These are phyloP conservation scores for Penicillium herquei DNA, from an alignment of 495 filamentous ascomycete genomes.

Conservation along the genomic window DNA sequence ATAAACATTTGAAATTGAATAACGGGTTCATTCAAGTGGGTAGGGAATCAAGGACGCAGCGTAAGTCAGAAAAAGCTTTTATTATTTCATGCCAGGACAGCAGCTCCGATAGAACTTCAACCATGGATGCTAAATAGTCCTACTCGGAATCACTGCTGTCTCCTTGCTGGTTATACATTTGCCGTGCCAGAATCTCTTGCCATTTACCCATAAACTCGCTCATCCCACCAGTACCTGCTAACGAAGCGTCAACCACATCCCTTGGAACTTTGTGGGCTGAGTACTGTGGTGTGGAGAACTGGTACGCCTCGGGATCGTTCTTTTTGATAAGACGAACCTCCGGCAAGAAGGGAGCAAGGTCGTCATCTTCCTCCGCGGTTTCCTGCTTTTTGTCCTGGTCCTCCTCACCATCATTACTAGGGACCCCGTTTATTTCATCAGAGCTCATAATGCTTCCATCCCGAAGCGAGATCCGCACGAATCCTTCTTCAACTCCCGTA, in stretches of 20 bases:
- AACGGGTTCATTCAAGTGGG: too few relatives aligned
- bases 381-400: conserved; percentile 39
- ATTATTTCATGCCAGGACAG: too few relatives aligned
- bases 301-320: conserved; percentile 83
- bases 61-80: not conserved
- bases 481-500: conserved; percentile 19
- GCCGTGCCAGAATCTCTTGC: conserved; percentile 70
- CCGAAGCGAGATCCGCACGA: conserved; percentile 42
- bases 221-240: conserved; percentile 64
- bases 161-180: conserved; percentile 49
- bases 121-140: too few relatives aligned
- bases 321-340: conserved; percentile 80
- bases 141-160: conserved; percentile 36
- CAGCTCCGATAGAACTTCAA: too few relatives aligned
- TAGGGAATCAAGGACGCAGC: not conserved
- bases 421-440: conserved; percentile 18
- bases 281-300: conserved; percentile 81
- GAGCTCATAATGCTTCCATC: conserved; percentile 21
- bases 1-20: too few relatives aligned
- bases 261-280: conserved; percentile 93
- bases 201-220: conserved; percentile 84
- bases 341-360: conserved; percentile 60
- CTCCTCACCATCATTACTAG: conserved; percentile 20
- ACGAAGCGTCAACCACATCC: conserved; percentile 89
- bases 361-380: conserved; percentile 47